These are phyloP conservation scores for Yarrowia sp. DNA, from an alignment of 805 yeast species.

Conservation along the genomic window DNA sequence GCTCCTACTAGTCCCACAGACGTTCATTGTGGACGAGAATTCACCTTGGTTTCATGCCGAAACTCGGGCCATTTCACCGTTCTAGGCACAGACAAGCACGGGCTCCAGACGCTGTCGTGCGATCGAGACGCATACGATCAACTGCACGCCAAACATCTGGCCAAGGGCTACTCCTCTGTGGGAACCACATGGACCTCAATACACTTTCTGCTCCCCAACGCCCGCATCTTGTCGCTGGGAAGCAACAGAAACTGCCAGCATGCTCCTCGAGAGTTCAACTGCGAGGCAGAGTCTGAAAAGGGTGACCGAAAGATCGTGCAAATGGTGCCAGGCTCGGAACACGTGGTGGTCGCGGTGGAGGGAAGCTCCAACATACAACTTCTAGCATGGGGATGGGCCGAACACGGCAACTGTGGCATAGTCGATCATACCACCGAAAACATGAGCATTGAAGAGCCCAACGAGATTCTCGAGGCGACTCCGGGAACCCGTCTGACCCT, in stretches of 20 bases:
- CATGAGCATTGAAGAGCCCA: conserved; percentile 37
- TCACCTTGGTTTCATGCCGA: conserved; percentile 53
- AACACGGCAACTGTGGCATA: conserved; percentile 92
- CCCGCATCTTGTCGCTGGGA: conserved; percentile 62
- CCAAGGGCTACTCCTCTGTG: conserved; percentile 43
- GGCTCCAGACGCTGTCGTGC: conserved; percentile 13
- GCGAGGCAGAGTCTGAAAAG: not conserved
- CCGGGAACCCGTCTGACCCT: not conserved
- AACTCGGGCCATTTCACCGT: conserved; percentile 43
- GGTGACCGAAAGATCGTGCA: conserved; percentile 39
- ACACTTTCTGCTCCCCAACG: conserved; percentile 54
- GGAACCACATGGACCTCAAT: conserved; percentile 82
- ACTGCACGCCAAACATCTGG: conserved; percentile 6
- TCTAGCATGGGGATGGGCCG: conserved; percentile 98
- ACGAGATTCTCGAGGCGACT: conserved; percentile 11
- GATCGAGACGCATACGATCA: conserved; percentile 20
- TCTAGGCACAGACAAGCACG: conserved; percentile 52
- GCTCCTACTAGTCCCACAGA: conserved; percentile 16
- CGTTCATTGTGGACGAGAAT: conserved; percentile 64
- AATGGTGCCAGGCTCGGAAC: conserved; percentile 81
- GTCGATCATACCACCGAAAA: conserved; percentile 38
- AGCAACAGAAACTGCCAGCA: conserved; percentile 80
- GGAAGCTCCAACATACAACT: conserved; percentile 33
- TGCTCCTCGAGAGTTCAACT: conserved; percentile 46
- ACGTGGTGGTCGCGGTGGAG: conserved; percentile 58